Conservation (phyloP, 2,329 filamentous ascomycete genomes). For the Clonostachys solani region DNA sequence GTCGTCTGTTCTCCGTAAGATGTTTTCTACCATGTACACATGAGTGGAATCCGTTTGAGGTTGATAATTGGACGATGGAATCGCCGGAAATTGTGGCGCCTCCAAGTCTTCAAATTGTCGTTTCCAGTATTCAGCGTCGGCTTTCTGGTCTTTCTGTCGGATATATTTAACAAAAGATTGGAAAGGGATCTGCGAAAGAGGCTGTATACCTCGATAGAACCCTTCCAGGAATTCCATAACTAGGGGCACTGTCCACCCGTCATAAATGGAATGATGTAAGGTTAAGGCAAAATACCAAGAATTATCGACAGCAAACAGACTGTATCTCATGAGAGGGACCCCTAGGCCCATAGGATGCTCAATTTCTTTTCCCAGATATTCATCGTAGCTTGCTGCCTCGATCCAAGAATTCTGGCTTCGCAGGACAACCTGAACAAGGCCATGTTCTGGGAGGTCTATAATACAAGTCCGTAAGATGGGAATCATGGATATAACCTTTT, state of each 20-base stretch:
- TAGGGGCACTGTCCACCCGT: constrained; percentile 8
- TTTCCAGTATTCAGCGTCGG: constrained; percentile 3
- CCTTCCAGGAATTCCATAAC: background rate
- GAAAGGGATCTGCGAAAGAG: background rate
- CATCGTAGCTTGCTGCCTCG: background rate
- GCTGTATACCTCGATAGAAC: constrained; percentile 2
- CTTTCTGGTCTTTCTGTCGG: background rate
- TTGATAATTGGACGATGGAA: background rate
- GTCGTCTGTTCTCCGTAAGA: background rate
- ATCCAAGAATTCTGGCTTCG: background rate
- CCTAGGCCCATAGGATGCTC: background rate
- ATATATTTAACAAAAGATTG: constrained; percentile 5
- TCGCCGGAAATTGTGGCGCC: constrained; percentile 2
- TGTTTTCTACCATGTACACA: background rate
- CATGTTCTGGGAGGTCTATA: background rate
- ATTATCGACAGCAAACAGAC: background rate
- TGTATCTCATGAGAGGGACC: background rate
- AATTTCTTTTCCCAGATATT: background rate
- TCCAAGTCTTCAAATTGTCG: constrained; percentile 3
- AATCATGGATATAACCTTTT: background rate
- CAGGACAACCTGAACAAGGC: background rate
- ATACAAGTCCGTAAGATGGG: background rate
- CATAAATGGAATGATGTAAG: constrained; percentile 14
- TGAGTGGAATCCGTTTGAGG: background rate
- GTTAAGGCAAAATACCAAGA: constrained; percentile 8